Evolutionary conservation across 1,284 basidiomycete genomes (phyloP).

Genomic region (Stygiomarasmius scandens): DNA sequence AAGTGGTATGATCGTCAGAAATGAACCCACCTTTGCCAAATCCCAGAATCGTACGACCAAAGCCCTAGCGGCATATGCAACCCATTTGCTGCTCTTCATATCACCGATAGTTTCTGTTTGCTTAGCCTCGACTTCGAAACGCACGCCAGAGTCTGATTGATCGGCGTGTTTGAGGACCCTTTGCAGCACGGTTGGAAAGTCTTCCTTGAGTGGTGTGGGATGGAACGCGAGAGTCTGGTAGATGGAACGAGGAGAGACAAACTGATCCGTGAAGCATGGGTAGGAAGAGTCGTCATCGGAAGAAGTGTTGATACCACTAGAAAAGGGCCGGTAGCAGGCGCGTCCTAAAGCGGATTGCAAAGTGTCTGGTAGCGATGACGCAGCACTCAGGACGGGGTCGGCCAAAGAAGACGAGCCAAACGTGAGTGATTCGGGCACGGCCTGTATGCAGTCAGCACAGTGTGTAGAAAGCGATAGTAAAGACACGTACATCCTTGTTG

Average conservation of each 20-base stretch:
- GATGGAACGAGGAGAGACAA: conserved; percentile 40
- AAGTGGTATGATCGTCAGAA: neutral
- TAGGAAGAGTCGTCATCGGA: conserved; percentile 26
- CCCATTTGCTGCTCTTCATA: conserved; percentile 81
- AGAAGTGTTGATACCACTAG: conserved; percentile 27
- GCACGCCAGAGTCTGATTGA: conserved; percentile 29
- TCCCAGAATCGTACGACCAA: conserved; percentile 86
- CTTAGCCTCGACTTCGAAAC: conserved; percentile 39
- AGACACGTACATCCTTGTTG: conserved; percentile 36
- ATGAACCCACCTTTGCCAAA: conserved; percentile 69
- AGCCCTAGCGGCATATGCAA: conserved; percentile 83
- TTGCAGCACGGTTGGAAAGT: conserved; percentile 47
- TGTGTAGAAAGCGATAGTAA: neutral
- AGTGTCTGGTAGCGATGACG: conserved; percentile 3
- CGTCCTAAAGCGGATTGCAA: conserved; percentile 1
- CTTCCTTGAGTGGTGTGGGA: conserved; percentile 46
- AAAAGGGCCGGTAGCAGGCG: conserved; percentile 10
- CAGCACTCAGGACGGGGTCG: conserved; percentile 5
- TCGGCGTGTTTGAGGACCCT: conserved; percentile 29
- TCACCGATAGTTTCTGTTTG: conserved; percentile 57
- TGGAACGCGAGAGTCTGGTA: conserved; percentile 64
- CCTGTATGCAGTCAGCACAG: conserved; percentile 1
- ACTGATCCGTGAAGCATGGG: conserved; percentile 45
- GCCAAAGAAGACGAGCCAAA: conserved; percentile 7
- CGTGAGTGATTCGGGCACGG: conserved; percentile 11